Conservation (phyloP, 805 yeast genomes). For the Candida chilensis region DNA sequence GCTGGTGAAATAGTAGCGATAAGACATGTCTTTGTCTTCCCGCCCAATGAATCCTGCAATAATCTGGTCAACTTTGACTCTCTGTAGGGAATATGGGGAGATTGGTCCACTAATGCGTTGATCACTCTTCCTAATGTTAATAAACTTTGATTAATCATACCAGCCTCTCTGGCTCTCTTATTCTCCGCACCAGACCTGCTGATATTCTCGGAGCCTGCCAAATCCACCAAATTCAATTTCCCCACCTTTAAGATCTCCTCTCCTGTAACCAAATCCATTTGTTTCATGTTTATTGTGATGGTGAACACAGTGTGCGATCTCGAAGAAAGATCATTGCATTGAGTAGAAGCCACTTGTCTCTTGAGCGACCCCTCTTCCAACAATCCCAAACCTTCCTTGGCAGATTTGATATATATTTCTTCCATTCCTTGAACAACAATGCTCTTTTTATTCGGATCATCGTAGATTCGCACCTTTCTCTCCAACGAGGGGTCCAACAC, state of each 20-base stretch:
- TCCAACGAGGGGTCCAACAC: constrained; percentile 21
- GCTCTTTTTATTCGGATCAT: constrained; percentile 33
- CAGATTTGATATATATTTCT: constrained; percentile 37
- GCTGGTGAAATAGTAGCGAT: constrained; percentile 89
- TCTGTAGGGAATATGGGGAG: constrained; percentile 65
- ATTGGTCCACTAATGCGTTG: constrained; percentile 55
- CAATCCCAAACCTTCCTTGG: constrained; percentile 40
- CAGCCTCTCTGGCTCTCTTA: constrained; percentile 88
- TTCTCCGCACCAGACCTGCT: constrained; percentile 80
- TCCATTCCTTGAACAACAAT: constrained; percentile 50
- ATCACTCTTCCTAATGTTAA: constrained; percentile 86
- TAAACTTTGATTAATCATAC: constrained; percentile 82
- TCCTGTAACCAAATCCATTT: constrained; percentile 33
- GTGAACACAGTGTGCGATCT: constrained; percentile 79
- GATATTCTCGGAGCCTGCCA: constrained; percentile 94
- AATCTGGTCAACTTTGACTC: constrained; percentile 76
- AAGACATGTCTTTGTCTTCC: constrained; percentile 76
- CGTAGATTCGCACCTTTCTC: constrained; percentile 47
- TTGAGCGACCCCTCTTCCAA: constrained; percentile 49
- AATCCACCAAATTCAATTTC: constrained; percentile 78
- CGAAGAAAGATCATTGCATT: constrained; percentile 67
- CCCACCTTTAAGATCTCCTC: constrained; percentile 46
- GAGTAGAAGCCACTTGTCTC: constrained; percentile 72
- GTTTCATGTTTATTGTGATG: constrained; percentile 48
- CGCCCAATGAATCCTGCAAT: constrained; percentile 80